Percentiles rank a stretch among this genome's conserved stretches.
Evolutionary conservation across 2,329 filamentous ascomycete genomes (phyloP).

Genomic region (Seiridium cupressi): DNA sequence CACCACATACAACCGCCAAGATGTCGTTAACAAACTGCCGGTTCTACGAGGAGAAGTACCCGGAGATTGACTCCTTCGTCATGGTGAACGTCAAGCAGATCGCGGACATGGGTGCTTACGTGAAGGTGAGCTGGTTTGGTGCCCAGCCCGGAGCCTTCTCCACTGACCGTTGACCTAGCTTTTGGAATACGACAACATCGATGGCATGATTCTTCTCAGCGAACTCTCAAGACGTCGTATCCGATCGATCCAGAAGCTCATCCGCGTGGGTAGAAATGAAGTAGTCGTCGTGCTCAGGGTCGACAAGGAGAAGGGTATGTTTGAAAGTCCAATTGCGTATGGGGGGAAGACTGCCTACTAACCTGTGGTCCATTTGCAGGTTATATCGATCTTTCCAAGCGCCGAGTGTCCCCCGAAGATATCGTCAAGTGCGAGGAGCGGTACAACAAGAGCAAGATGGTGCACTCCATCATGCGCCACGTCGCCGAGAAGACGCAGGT

Average conservation of each 20-base stretch:
- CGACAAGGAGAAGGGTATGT: slow-evolving; percentile 91
- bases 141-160: not conserved
- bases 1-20: slow-evolving; percentile 47
- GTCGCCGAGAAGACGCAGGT: slow-evolving; percentile 95
- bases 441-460: slow-evolving; percentile 99
- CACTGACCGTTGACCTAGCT: slow-evolving; percentile 41
- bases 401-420: slow-evolving; percentile 95
- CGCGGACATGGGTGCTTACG: slow-evolving; percentile 99
- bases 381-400: slow-evolving; percentile 98
- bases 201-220: slow-evolving; percentile 98
- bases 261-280: slow-evolving; percentile 95
- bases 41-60: slow-evolving; percentile 97
- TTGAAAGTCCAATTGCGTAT: slow-evolving; percentile 21
- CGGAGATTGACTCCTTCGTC: slow-evolving; percentile 98
- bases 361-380: not conserved
- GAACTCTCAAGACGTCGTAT: slow-evolving; percentile 98
- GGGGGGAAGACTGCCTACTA: no score
- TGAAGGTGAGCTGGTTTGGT: slow-evolving; percentile 53
- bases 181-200: slow-evolving; percentile 99
- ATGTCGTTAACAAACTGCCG: slow-evolving; percentile 97
- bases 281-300: slow-evolving; percentile 98
- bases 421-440: slow-evolving; percentile 98
- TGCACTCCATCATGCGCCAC: slow-evolving; percentile 98
- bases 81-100: slow-evolving; percentile 99
- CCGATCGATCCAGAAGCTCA: slow-evolving; percentile 97